These are phyloP conservation scores for Phytophthora boehmeriae DNA, from an alignment of 352 stramenopile species.

Conservation along the genomic window DNA sequence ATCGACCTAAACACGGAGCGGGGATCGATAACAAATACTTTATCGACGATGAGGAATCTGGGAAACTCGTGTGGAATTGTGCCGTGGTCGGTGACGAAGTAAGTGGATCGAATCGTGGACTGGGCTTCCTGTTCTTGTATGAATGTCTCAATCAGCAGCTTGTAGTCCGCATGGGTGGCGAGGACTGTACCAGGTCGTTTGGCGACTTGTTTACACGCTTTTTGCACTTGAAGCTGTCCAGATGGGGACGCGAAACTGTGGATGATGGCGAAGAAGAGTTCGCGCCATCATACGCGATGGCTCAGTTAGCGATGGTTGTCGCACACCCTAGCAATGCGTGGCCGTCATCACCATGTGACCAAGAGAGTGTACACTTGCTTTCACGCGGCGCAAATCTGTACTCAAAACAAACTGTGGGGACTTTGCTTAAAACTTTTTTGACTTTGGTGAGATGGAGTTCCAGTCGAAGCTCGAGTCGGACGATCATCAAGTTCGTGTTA, in stretches of 20 bases:
- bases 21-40: slow-evolving; percentile 66
- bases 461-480: slow-evolving; percentile 58
- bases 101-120: slow-evolving; percentile 75
- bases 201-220: slow-evolving; percentile 79
- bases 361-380: slow-evolving; percentile 70
- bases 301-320: slow-evolving; percentile 76
- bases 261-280: slow-evolving; percentile 86
- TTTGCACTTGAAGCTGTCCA: slow-evolving; percentile 83
- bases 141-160: slow-evolving; percentile 81
- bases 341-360: slow-evolving; percentile 69
- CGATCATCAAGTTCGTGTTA: slow-evolving; percentile 56
- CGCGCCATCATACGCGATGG: slow-evolving; percentile 73
- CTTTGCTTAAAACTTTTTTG: slow-evolving; percentile 87
- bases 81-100: slow-evolving; percentile 83
- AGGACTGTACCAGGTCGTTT: slow-evolving; percentile 80
- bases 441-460: slow-evolving; percentile 74
- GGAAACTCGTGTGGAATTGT: slow-evolving; percentile 87
- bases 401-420: slow-evolving; percentile 78
- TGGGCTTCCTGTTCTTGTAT: slow-evolving; percentile 86
- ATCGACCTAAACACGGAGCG: slow-evolving; percentile 67
- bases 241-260: slow-evolving; percentile 84
- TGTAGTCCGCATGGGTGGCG: slow-evolving; percentile 61
- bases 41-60: slow-evolving; percentile 78
- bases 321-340: slow-evolving; percentile 58
- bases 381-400: slow-evolving; percentile 83